A percentile compares a stretch with the other conserved stretches of the same genome.
These are phyloP conservation scores for Fusarium nisikadoi DNA, from an alignment of 2,329 filamentous ascomycete species.

Conservation along the genomic window DNA sequence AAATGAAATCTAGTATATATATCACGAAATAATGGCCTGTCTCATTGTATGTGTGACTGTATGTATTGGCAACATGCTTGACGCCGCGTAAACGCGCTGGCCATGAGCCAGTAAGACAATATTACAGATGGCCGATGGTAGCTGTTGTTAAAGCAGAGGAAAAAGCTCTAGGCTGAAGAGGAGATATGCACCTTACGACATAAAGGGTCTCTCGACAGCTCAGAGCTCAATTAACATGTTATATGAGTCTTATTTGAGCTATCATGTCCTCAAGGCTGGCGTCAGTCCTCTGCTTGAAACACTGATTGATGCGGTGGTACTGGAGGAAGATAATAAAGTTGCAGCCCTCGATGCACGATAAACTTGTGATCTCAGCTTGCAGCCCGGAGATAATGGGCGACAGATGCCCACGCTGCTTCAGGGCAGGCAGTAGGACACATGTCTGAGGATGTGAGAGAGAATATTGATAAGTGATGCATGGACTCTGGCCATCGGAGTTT, in stretches of 20 bases:
- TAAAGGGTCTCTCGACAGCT: neutral
- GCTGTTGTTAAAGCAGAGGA: neutral
- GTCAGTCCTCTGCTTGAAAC: neutral
- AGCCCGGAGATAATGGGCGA: neutral
- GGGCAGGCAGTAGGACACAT: too few species aligned
- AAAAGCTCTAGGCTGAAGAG: neutral
- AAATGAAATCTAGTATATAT: neutral
- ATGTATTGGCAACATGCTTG: neutral
- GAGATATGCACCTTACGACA: too few species aligned
- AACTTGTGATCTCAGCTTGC: too few species aligned
- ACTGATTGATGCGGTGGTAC: neutral
- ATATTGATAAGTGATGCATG: neutral
- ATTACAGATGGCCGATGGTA: neutral
- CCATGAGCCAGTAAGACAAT: neutral
- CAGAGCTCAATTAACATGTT: neutral
- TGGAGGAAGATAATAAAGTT: neutral
- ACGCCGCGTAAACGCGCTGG: neutral
- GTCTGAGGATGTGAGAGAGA: neutral
- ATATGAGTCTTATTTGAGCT: neutral
- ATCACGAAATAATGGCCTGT: neutral
- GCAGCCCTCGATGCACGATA: neutral
- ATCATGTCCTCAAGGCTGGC: neutral
- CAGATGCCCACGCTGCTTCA: neutral
- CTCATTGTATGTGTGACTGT: neutral
- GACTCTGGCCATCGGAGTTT: neutral